phyloP scores from a whole-genome alignment of 192 early-diverging fungal species.

The Coemansia sp. region DNA sequence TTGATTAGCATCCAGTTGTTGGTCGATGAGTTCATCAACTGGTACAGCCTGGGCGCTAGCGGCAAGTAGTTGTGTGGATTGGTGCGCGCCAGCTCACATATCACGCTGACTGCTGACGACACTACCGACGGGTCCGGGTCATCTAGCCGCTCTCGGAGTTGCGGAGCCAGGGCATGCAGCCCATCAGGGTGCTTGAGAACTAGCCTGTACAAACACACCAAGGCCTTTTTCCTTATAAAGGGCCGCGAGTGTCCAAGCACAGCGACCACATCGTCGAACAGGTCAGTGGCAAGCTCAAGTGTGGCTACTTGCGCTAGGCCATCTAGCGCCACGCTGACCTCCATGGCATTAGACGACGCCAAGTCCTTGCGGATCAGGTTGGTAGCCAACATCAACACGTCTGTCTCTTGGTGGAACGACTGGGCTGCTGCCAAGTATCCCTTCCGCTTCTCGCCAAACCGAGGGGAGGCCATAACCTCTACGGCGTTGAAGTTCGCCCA shows the following conservation, averaged over 20 bases:
- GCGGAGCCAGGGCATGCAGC: slow-evolving; percentile 72
- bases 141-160: slow-evolving; percentile 83
- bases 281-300: slow-evolving; percentile 82
- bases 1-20: slow-evolving; percentile 99
- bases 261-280: slow-evolving; percentile 79
- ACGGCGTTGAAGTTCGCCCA: slow-evolving; percentile 97
- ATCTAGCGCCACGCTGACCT: slow-evolving; percentile 88
- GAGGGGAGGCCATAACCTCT: slow-evolving; percentile 92
- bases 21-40: slow-evolving; percentile 78
- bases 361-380: slow-evolving; percentile 98
- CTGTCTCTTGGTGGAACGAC: slow-evolving; percentile 89
- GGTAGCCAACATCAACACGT: slow-evolving; percentile 94
- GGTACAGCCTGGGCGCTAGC: slow-evolving; percentile 92
- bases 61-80: slow-evolving; percentile 94
- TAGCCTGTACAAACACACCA: slow-evolving; percentile 83
- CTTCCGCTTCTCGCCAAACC: slow-evolving; percentile 80
- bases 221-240: slow-evolving; percentile 89
- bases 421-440: slow-evolving; percentile 91
- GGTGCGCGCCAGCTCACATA: slow-evolving; percentile 91
- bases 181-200: slow-evolving; percentile 91
- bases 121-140: slow-evolving; percentile 93
- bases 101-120: slow-evolving; percentile 88
- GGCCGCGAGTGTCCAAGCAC: slow-evolving; percentile 92
- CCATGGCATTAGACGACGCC: slow-evolving; percentile 74
- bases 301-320: slow-evolving; percentile 91